These are phyloP conservation scores for Alternaria gansuensis DNA, from an alignment of 2,329 filamentous ascomycete genomes.

Conservation along the genomic window DNA sequence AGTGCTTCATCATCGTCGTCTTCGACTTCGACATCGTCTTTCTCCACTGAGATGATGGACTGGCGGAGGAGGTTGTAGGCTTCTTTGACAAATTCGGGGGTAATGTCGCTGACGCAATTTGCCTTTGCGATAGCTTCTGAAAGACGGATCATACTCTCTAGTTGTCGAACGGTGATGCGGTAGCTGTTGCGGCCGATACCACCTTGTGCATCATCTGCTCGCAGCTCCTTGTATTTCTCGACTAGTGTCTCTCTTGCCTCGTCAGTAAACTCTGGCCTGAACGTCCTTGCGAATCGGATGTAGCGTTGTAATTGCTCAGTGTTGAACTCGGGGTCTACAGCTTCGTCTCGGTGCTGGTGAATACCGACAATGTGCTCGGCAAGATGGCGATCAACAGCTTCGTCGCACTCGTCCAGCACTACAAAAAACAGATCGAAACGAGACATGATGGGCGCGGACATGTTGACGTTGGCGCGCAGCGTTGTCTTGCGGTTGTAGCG, in stretches of 20 bases:
- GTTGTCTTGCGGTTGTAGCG: slow-evolving; percentile 98
- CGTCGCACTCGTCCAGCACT: slow-evolving; percentile 95
- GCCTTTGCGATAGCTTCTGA: slow-evolving; percentile 98
- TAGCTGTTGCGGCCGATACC: slow-evolving; percentile 95
- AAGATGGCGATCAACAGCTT: slow-evolving; percentile 86
- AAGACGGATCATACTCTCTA: slow-evolving; percentile 94
- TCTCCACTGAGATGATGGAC: slow-evolving; percentile 96
- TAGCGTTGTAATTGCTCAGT: slow-evolving; percentile 97
- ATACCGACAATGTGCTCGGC: slow-evolving; percentile 95
- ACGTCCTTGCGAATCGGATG: slow-evolving; percentile 94
- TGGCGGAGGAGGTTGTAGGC: slow-evolving; percentile 90
- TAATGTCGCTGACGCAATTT: slow-evolving; percentile 93
- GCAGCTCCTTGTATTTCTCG: slow-evolving; percentile 92
- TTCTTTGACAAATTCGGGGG: slow-evolving; percentile 84
- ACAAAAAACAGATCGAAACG: slow-evolving; percentile 99
- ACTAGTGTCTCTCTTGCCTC: slow-evolving; percentile 88
- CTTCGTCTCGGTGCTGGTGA: slow-evolving; percentile 90
- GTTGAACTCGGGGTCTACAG: slow-evolving; percentile 90
- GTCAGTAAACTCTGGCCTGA: slow-evolving; percentile 89
- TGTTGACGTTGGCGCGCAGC: slow-evolving; percentile 93
- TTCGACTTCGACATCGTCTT: slow-evolving; percentile 95
- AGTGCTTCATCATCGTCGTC: slow-evolving; percentile 74
- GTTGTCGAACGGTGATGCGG: slow-evolving; percentile 93
- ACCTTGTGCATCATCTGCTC: slow-evolving; percentile 91
- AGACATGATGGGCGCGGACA: slow-evolving; percentile 99